Percentiles rank a stretch among this genome's conserved stretches.
phyloP scores from a whole-genome alignment of 2,329 filamentous ascomycete species.

The Claviceps sp. region DNA sequence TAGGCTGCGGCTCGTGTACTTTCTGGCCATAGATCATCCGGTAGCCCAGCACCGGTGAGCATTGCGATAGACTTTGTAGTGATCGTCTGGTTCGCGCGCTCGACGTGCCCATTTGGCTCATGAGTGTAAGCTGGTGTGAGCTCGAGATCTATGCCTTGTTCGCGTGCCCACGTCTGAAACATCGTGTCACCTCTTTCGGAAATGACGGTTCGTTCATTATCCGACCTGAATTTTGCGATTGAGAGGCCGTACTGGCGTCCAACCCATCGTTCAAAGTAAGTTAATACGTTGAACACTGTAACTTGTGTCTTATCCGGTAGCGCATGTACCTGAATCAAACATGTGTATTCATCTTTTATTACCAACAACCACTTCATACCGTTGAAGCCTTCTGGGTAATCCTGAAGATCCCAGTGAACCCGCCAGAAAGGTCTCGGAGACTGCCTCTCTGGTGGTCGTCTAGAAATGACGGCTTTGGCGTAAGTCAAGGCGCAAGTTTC shows the following conservation, averaged over 20 bases:
- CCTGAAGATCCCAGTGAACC: neutral
- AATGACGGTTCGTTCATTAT: neutral
- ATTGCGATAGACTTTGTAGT: neutral
- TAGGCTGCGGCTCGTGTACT: neutral
- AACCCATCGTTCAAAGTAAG: neutral
- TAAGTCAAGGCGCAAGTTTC: neutral
- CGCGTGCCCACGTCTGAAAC: neutral
- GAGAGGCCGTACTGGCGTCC: neutral
- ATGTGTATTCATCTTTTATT: neutral
- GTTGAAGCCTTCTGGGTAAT: neutral
- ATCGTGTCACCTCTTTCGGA: neutral
- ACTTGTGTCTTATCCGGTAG: neutral
- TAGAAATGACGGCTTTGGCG: neutral
- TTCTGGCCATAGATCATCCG: neutral
- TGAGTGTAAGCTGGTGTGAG: neutral
- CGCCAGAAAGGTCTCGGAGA: neutral
- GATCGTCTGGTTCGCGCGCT: neutral
- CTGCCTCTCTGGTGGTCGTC: neutral
- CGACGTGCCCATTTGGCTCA: neutral
- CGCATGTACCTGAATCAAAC: neutral
- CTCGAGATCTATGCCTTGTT: neutral
- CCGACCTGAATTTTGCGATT: neutral
- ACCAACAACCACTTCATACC: neutral
- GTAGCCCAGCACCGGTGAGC: neutral
- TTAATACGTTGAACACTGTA: neutral